A percentile compares a stretch with the other conserved stretches of the same genome.
Evolutionary conservation across 129 eudicot genomes (phyloP).

Genomic region (Flaveria sonorensis): DNA sequence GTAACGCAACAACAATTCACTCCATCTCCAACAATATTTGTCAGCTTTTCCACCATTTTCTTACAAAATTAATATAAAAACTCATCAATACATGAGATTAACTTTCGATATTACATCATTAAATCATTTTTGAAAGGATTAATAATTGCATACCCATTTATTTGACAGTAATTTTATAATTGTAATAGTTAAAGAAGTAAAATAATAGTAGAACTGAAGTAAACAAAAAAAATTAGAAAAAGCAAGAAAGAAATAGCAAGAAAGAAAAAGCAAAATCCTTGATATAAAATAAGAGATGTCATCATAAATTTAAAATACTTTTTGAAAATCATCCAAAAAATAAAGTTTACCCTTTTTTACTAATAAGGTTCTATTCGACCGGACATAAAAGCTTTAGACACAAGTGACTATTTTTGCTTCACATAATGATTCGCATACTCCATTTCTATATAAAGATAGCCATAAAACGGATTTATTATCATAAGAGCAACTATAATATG

Average conservation of each 20-base stretch:
- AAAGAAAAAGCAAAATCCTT: background rate
- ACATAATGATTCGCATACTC: background rate
- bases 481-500: background rate
- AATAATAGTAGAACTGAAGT: background rate
- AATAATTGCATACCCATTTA: too few species aligned
- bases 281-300: background rate
- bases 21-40: too few species aligned
- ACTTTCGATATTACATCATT: too few species aligned
- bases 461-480: background rate
- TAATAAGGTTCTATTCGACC: constrained; percentile 8
- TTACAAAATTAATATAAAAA: too few species aligned
- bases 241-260: background rate
- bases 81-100: too few species aligned
- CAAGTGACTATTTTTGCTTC: background rate
- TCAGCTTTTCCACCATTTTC: too few species aligned
- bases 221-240: background rate
- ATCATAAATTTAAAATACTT: background rate
- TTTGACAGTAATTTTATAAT: too few species aligned
- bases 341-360: background rate
- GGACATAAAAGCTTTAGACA: background rate
- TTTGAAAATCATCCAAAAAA: background rate
- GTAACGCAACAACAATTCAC: too few species aligned
- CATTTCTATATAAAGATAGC: background rate
- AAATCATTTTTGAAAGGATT: too few species aligned
- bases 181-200: background rate